phyloP scores from a whole-genome alignment of 2,329 filamentous ascomycete genomes.

The Elsinoe fawcettii region DNA sequence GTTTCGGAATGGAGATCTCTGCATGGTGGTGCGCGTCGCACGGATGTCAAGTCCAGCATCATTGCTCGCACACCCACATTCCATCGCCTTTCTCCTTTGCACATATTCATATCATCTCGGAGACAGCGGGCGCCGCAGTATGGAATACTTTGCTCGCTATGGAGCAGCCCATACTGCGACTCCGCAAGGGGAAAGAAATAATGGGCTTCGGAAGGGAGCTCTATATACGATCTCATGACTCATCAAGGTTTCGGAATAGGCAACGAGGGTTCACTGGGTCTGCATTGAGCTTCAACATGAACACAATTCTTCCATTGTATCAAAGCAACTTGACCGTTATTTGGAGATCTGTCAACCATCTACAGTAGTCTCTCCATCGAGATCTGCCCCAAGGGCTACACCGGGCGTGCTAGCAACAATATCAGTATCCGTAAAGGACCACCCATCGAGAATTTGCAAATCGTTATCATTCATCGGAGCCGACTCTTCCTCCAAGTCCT shows the following conservation, averaged over 20 bases:
- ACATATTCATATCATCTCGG: neutral
- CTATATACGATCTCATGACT: constrained; percentile 2
- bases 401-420: constrained; percentile 18
- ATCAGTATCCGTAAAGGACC: constrained; percentile 17
- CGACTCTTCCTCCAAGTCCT: constrained; percentile 10
- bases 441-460: constrained; percentile 17
- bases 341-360: neutral
- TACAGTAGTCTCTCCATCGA: constrained; percentile 16
- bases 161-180: constrained; percentile 5
- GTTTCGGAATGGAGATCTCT: neutral
- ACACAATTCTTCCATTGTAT: neutral
- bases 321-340: neutral
- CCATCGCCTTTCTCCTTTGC: neutral
- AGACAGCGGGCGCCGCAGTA: neutral
- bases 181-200: neutral
- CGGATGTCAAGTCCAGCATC: neutral
- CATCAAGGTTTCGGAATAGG: constrained; percentile 9
- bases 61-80: neutral
- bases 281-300: neutral
- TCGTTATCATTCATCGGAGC: constrained; percentile 13
- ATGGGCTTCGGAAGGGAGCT: neutral
- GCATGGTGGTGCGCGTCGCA: neutral
- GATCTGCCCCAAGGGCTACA: constrained; percentile 1
- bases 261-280: neutral
- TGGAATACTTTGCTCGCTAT: constrained; percentile 3